Evolutionary conservation across 2,329 filamentous ascomycete species (phyloP).

Genomic region (Phialemoniopsis sp.): DNA sequence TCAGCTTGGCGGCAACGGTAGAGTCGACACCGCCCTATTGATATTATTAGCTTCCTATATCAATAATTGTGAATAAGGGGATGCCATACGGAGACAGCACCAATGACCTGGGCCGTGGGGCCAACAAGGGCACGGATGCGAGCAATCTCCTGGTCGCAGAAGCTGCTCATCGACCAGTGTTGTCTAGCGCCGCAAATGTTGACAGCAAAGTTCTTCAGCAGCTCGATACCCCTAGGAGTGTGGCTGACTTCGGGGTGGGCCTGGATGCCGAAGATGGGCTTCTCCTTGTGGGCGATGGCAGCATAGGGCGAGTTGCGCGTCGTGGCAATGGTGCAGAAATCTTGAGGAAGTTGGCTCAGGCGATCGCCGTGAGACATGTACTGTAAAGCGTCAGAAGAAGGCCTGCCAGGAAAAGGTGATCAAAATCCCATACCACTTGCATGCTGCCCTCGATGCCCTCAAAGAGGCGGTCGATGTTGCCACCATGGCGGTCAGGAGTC

Average conservation of each 20-base stretch:
- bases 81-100: conserved; percentile 25
- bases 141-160: conserved; percentile 74
- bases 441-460: conserved; percentile 66
- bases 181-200: conserved; percentile 72
- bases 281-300: conserved; percentile 66
- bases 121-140: conserved; percentile 82
- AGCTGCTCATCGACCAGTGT: conserved; percentile 84
- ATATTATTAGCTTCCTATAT: not conserved
- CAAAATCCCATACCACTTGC: conserved; percentile 34
- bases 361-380: conserved; percentile 75
- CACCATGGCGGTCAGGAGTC: conserved; percentile 17
- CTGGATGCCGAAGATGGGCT: conserved; percentile 61
- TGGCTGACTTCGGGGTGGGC: conserved; percentile 37
- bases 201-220: conserved; percentile 81
- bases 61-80: conserved; percentile 1
- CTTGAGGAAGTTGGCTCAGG: conserved; percentile 53
- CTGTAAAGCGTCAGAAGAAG: conserved; percentile 11
- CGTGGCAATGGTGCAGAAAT: conserved; percentile 67
- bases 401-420: conserved; percentile 3
- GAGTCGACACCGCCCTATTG: conserved; percentile 75
- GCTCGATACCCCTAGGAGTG: conserved; percentile 62
- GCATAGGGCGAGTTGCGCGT: conserved; percentile 75
- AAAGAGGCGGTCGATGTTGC: conserved; percentile 76
- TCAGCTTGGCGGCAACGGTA: conserved; percentile 81
- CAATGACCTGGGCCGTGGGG: conserved; percentile 68